These are phyloP conservation scores for Aegilops tauschii DNA, from an alignment of 176 grass and related monocot genomes.

Conservation along the genomic window DNA sequence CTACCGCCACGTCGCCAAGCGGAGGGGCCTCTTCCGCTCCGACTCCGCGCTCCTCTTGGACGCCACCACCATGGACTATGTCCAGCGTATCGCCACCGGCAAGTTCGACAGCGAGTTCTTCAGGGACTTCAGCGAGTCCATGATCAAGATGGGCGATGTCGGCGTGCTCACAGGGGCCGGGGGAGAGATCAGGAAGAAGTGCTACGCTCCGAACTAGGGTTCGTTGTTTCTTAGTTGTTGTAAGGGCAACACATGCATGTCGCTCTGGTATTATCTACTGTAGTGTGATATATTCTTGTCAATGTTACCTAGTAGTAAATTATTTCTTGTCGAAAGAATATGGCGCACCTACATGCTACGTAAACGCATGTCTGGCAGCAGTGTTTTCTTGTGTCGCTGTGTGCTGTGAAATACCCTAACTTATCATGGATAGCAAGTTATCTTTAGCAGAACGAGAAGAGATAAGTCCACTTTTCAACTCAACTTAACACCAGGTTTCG, in stretches of 20 bases:
- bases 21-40: constrained; percentile 4
- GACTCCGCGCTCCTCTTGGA: neutral
- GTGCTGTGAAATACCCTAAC: neutral
- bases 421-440: neutral
- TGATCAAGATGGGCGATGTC: constrained; percentile 29
- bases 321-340: neutral
- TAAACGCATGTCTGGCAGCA: neutral
- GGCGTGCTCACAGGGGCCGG: constrained; percentile 22
- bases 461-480: too few species aligned
- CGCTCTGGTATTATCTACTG: neutral
- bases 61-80: neutral
- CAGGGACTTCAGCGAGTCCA: neutral
- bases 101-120: neutral
- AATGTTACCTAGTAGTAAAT: neutral
- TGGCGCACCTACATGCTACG: neutral
- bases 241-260: neutral
- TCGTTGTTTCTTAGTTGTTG: neutral
- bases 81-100: neutral
- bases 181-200: constrained; percentile 31
- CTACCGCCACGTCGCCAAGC: neutral
- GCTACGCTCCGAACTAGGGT: neutral
- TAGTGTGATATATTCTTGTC: neutral
- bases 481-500: too few species aligned
- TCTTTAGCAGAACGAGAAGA: too few species aligned
- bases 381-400: neutral